Evolutionary conservation across 164 flowering plant species (phyloP).

Genomic region (Pachysandra terminalis): DNA sequence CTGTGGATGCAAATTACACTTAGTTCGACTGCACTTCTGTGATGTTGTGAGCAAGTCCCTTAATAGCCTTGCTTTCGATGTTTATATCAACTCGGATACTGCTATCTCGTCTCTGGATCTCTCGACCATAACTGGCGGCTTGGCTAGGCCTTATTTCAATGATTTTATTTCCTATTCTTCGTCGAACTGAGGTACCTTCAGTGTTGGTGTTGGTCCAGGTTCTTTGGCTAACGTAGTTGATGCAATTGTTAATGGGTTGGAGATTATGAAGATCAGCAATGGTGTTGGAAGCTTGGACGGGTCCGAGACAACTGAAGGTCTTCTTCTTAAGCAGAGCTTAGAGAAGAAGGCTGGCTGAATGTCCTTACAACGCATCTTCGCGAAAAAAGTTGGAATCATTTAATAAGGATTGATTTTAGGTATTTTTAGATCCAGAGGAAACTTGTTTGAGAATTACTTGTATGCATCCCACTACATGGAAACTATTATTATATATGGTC

Average conservation of each 20-base stretch:
- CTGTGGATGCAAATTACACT: background rate
- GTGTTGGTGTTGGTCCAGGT: slow-evolving; percentile 21
- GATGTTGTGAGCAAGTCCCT: slow-evolving; percentile 10
- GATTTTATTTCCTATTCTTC: slow-evolving; percentile 18
- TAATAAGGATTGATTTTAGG: too few relatives aligned
- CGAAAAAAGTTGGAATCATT: too few relatives aligned
- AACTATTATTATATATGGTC: too few relatives aligned
- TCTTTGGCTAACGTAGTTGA: slow-evolving; percentile 5
- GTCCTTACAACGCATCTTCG: too few relatives aligned
- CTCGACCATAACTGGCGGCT: slow-evolving; percentile 2
- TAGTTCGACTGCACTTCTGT: slow-evolving; percentile 14
- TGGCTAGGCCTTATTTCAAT: slow-evolving; percentile 20
- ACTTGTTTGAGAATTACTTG: too few relatives aligned
- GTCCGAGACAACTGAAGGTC: slow-evolving; percentile 10
- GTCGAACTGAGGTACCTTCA: slow-evolving; percentile 11
- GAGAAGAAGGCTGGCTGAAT: too few relatives aligned
- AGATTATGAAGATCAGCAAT: slow-evolving; percentile 26
- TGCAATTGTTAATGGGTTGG: slow-evolving; percentile 26
- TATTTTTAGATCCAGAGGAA: too few relatives aligned
- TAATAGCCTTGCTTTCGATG: slow-evolving; percentile 9
- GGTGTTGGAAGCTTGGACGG: slow-evolving; percentile 20
- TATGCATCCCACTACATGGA: too few relatives aligned
- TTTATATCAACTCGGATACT: slow-evolving; percentile 14
- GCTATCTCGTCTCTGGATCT: slow-evolving; percentile 18
- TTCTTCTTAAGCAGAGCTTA: slow-evolving; percentile 10